A percentile compares a stretch with the other conserved stretches of the same genome.
Conservation (phyloP, 305 asterid species). For the Solanum chacoense region DNA sequence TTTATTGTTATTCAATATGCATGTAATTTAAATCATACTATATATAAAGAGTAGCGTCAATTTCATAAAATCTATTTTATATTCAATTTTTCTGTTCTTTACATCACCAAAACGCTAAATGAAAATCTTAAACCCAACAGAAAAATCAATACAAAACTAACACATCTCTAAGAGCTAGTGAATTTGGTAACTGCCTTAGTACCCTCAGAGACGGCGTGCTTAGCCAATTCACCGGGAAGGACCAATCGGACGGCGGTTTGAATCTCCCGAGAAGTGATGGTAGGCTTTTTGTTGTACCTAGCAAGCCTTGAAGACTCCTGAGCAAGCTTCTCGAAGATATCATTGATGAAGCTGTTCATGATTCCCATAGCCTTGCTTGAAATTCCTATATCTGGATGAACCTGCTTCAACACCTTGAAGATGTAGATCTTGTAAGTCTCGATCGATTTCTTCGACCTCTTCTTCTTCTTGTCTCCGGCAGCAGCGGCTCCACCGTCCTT, state of each 20-base stretch:
- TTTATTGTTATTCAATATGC: background rate
- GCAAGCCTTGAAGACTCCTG: background rate
- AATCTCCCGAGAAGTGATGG: background rate
- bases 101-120: background rate
- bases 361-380: constrained; percentile 16
- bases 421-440: constrained; percentile 2
- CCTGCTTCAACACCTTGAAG: background rate
- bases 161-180: background rate
- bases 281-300: background rate
- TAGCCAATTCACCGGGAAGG: background rate
- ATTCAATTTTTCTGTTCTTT: background rate
- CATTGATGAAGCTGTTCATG: background rate
- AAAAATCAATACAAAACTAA: background rate
- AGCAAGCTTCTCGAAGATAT: background rate
- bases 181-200: constrained; percentile 9
- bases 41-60: background rate
- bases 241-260: background rate
- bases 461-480: constrained; percentile 11
- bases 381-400: constrained; percentile 12
- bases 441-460: constrained; percentile 2
- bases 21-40: background rate
- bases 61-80: background rate
- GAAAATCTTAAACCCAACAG: background rate
- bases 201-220: background rate
- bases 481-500: background rate